Percentiles rank a stretch among this genome's conserved stretches.
Conservation (phyloP, 1,139 yeast genomes). For the Suhomyces maxii region DNA sequence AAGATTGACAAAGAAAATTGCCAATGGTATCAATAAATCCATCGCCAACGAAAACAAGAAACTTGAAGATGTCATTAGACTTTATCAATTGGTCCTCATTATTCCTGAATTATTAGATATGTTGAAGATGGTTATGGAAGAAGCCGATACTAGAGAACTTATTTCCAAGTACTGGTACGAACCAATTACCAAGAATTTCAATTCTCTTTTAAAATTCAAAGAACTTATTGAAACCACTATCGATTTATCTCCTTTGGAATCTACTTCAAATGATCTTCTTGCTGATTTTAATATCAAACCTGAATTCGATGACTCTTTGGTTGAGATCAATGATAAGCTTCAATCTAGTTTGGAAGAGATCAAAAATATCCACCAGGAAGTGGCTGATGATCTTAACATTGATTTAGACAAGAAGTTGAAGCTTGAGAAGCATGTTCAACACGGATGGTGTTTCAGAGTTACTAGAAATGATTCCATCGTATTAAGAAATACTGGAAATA, state of each 20-base stretch:
- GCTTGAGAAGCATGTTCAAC: slow-evolving; percentile 79
- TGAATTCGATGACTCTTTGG: slow-evolving; percentile 79
- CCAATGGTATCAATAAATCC: slow-evolving; percentile 39
- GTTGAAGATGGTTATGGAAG: slow-evolving; percentile 44
- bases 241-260: slow-evolving; percentile 76
- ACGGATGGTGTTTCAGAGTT: slow-evolving; percentile 92
- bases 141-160: slow-evolving; percentile 23
- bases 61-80: slow-evolving; percentile 86
- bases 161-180: slow-evolving; percentile 55
- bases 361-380: slow-evolving; percentile 56
- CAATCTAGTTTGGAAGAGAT: slow-evolving; percentile 58
- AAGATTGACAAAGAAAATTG: slow-evolving; percentile 65
- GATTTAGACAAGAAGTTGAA: slow-evolving; percentile 87
- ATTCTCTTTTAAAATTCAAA: slow-evolving; percentile 64
- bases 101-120: slow-evolving; percentile 67
- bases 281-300: slow-evolving; percentile 83
- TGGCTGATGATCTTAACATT: slow-evolving; percentile 73
- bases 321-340: slow-evolving; percentile 57
- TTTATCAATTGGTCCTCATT: slow-evolving; percentile 73
- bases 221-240: slow-evolving; percentile 91
- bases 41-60: slow-evolving; percentile 43
- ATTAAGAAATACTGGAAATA: slow-evolving; percentile 58
- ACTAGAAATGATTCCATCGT: slow-evolving; percentile 87
- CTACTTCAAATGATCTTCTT: slow-evolving; percentile 35
- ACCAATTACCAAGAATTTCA: slow-evolving; percentile 52